Evolutionary conservation across 2,329 filamentous ascomycete species (phyloP).

Genomic region (Fusarium xylarioides): DNA sequence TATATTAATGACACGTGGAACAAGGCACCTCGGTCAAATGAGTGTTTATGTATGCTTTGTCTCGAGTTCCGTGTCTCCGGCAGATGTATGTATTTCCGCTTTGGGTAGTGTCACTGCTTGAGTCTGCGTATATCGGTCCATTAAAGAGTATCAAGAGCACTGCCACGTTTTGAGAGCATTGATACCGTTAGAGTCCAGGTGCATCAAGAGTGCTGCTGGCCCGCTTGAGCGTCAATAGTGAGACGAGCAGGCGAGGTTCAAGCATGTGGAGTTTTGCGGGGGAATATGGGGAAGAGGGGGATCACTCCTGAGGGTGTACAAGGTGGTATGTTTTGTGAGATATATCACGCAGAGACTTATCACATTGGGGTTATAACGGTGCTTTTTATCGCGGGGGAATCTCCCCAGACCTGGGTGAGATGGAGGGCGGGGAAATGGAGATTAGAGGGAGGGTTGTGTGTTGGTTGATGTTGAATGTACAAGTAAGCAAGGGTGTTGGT

Average conservation of each 20-base stretch:
- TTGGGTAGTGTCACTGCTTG: not conserved
- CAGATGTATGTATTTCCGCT: not conserved
- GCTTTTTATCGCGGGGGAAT: not conserved
- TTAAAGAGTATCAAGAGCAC: not conserved
- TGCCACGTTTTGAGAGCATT: not conserved
- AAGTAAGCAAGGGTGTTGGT: not conserved
- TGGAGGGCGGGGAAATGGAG: constrained; percentile 12
- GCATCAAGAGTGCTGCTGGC: not conserved
- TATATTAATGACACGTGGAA: constrained; percentile 10
- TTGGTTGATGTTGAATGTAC: not conserved
- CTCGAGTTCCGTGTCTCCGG: not conserved
- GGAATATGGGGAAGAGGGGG: constrained; percentile 24
- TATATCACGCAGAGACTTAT: constrained; percentile 16
- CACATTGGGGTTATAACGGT: not conserved
- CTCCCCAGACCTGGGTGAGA: not conserved
- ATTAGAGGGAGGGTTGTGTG: not conserved
- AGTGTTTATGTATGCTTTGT: not conserved
- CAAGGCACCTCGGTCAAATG: not conserved
- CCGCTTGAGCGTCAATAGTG: constrained; percentile 6
- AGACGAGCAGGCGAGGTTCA: constrained; percentile 19
- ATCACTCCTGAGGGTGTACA: not conserved
- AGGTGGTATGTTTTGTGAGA: constrained; percentile 21
- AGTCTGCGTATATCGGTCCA: not conserved
- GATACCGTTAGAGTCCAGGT: not conserved
- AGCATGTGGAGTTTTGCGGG: constrained; percentile 27